Evolutionary conservation across 2,329 filamentous ascomycete species (phyloP), one percentile per base, ranked within the genome.

Genomic region (Ilyonectria destructans): DNA sequence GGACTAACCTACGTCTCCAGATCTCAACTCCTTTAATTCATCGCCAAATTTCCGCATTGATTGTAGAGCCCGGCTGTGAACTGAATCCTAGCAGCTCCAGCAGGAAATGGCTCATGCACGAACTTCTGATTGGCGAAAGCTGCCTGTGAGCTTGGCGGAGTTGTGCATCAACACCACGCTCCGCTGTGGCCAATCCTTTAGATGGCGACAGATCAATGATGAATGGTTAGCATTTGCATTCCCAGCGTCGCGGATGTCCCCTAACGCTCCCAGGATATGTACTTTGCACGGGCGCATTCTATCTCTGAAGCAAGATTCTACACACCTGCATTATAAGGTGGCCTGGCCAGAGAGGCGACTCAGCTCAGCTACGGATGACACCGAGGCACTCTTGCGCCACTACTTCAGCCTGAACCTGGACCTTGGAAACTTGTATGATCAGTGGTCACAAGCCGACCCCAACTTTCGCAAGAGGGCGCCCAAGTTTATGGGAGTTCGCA

Each of bases 111-210:
- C 84, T 51, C 63, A 81, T 56, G 80, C 80, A 56, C 86, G 86
- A 33, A 85, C 90, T n/a, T 86, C 91, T 17, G 92, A 94, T 79
- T 99, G 96, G 96, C 90, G 90, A 71, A 97, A 93, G 83, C 84
- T 99, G 73, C 95, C 96, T 26, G 85, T 98, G 46, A 93, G 87
- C 68, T 83, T 97, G 37, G 89, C 91, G 4, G 96, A 99, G 79
- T 88, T 99, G 4, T 98, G 94, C 79, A 95, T 99, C 72, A 94
- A 97, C 76, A 99, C 96, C 0, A 97, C 95, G 0, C 85, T 99
- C 37, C 91, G 96, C 69, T 99, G 96, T 80, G 96, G 96, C 4
- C 96, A 99, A 80, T 97, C 96, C 0, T 99, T 99, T 76, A 91
- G 96, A 84, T 99, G 96, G 96, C 92, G 92, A 69, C 95, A 95